A percentile compares a stretch with the other conserved stretches of the same genome.
These are phyloP conservation scores for Cladosporium sp. DNA, from an alignment of 2,329 filamentous ascomycete genomes.

Conservation along the genomic window DNA sequence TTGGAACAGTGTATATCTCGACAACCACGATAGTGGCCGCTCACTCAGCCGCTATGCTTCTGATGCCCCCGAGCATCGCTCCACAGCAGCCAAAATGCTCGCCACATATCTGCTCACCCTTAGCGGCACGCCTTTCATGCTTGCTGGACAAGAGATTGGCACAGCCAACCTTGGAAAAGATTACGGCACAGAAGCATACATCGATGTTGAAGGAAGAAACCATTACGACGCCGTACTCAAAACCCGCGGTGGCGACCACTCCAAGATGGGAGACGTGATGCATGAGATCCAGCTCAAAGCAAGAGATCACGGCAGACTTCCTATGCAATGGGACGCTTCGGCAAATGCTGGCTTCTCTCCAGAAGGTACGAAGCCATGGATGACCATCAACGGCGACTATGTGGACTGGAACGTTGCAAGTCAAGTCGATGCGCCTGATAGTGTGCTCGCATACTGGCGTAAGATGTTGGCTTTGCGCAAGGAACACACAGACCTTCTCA, in stretches of 20 bases:
- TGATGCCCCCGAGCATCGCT: slow-evolving; percentile 46
- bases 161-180: slow-evolving; percentile 49
- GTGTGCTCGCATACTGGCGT: slow-evolving; percentile 58
- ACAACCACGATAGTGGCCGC: slow-evolving; percentile 62
- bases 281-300: slow-evolving; percentile 49
- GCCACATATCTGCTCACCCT: slow-evolving; percentile 14
- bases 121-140: slow-evolving; percentile 54
- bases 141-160: slow-evolving; percentile 63
- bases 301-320: slow-evolving; percentile 64
- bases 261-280: slow-evolving; percentile 16
- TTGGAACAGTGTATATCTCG: slow-evolving; percentile 61
- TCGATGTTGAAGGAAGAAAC: slow-evolving; percentile 49
- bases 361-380: slow-evolving; percentile 57
- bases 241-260: slow-evolving; percentile 32
- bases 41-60: slow-evolving; percentile 52
- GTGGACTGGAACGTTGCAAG: slow-evolving; percentile 55
- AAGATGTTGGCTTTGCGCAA: slow-evolving; percentile 21
- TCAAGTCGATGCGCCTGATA: slow-evolving; percentile 47
- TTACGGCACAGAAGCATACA: slow-evolving; percentile 33
- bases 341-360: slow-evolving; percentile 61
- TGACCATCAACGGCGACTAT: slow-evolving; percentile 62
- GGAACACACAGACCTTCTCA: slow-evolving; percentile 20
- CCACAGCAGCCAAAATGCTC: slow-evolving; percentile 53
- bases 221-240: slow-evolving; percentile 46
- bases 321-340: slow-evolving; percentile 62